Evolutionary conservation across 257 asterid genomes (phyloP), one percentile per base, ranked within the genome.

Genomic region (Solanum chilense): DNA sequence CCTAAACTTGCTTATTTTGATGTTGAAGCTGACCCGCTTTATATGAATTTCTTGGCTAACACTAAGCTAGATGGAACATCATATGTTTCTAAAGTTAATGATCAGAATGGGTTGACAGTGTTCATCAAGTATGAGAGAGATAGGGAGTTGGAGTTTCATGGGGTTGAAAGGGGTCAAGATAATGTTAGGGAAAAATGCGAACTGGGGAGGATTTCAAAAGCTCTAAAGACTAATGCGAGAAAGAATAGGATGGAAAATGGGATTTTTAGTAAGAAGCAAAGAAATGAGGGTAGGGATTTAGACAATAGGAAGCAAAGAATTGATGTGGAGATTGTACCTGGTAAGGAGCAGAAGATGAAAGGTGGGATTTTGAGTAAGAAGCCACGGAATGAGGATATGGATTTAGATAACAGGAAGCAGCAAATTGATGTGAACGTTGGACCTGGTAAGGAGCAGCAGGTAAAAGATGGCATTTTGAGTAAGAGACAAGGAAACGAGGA

Each of bases 1-100:
- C 78, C 78, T 73, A 74, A 31, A 5, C 23, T 10, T 75, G 70
- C 77, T 84, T 15, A 1, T 78, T 7, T 10, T 29, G 82, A 56
- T 23, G 49, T 23, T 69, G 88, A 78, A 35, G 7, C 3, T 12
- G 92, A 91, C 80, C 90, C 92, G 33, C 81, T 87, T 0, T 86
- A 87, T 68, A 45, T 27, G 71, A 52, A 82, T n/a, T 85, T 90
- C 66, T 82, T 86, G 86, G 75, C 60, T 35, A 64, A 58, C 13
- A 39, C 85, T 14, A 86, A 68, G 81, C 62, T 39, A 58, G 27
- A 84, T 66, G 87, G 84, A 14, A 75, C 60, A 4, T 84, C 91
- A 8, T 89, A 64, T 52, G 87, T 86, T 41, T 76, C 89, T 87
- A 27, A 86, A 75, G 73, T 49, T 44, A n/a, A 27, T 45, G 86